Percentiles rank a stretch among this genome's conserved stretches.
Conservation (phyloP, 805 yeast species). For the Metschnikowia picachoensis region DNA sequence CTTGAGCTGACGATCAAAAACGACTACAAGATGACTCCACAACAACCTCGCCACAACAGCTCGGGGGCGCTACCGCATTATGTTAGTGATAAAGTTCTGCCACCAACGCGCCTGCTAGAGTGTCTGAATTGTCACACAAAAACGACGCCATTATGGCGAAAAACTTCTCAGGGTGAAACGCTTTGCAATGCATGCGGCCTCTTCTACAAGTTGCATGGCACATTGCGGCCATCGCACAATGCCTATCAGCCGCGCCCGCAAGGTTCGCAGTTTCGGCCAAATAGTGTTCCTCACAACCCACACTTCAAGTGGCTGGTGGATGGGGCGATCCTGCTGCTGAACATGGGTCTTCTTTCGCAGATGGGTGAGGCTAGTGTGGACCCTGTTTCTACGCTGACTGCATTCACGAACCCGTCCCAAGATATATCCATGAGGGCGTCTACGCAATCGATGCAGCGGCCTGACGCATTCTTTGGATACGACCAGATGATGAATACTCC, state of each 20-base stretch:
- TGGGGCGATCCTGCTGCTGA: constrained; percentile 9
- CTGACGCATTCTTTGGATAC: constrained; percentile 7
- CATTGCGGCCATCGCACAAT: constrained; percentile 37
- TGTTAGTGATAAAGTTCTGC: constrained; percentile 10
- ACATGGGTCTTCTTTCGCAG: constrained; percentile 11
- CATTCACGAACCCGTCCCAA: constrained; percentile 2
- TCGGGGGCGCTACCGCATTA: constrained; percentile 6
- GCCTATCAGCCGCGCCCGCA: constrained; percentile 1
- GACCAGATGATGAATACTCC: constrained; percentile 4
- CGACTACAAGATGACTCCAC: constrained; percentile 18
- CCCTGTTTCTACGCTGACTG: no score
- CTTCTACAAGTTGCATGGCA: constrained; percentile 43
- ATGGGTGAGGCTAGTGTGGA: not conserved
- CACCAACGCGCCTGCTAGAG: constrained; percentile 23
- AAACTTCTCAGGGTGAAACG: constrained; percentile 38
- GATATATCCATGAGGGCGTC: not conserved
- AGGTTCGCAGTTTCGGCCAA: not conserved
- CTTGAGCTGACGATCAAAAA: constrained; percentile 34
- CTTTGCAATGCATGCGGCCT: constrained; percentile 46
- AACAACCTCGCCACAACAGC: constrained; percentile 9
- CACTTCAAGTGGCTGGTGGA: constrained; percentile 10
- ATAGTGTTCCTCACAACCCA: not conserved
- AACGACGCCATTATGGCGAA: constrained; percentile 45
- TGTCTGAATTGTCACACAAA: constrained; percentile 42
- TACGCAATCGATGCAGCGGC: not conserved